phyloP scores from a whole-genome alignment of 306 rosid genomes.

The Cicer arietinum region DNA sequence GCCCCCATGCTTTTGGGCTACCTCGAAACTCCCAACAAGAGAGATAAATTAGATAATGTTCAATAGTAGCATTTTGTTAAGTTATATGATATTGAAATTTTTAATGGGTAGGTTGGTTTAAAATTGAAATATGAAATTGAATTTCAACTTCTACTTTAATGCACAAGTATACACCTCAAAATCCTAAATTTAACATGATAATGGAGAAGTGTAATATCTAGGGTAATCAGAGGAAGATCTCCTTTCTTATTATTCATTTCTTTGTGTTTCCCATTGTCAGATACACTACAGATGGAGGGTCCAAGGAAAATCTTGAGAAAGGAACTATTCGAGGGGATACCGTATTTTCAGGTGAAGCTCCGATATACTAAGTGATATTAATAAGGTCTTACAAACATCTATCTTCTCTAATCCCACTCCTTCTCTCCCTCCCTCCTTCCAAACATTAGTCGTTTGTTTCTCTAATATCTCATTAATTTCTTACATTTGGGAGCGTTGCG shows the following conservation, averaged over 20 bases:
- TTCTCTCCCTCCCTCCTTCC: neutral
- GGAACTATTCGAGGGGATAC: slow-evolving; percentile 87
- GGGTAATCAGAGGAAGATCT: slow-evolving; percentile 1
- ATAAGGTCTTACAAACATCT: slow-evolving; percentile 15
- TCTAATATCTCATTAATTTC: neutral
- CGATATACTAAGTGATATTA: slow-evolving; percentile 23
- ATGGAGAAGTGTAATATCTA: slow-evolving; percentile 8
- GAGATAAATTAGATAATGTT: neutral
- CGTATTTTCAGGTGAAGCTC: slow-evolving; percentile 74
- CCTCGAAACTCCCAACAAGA: neutral
- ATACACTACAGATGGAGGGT: slow-evolving; percentile 97
- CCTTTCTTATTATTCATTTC: slow-evolving; percentile 31
- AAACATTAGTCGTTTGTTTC: neutral
- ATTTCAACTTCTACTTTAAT: slow-evolving; percentile 24
- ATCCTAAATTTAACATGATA: neutral
- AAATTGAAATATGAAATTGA: slow-evolving; percentile 29
- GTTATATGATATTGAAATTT: slow-evolving; percentile 12
- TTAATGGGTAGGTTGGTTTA: slow-evolving; percentile 25
- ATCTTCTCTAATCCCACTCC: neutral
- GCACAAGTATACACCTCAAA: neutral
- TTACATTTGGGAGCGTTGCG: neutral
- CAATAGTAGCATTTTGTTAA: neutral
- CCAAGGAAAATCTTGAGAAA: slow-evolving; percentile 77
- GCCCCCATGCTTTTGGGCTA: neutral
- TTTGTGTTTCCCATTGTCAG: slow-evolving; percentile 49